phyloP scores from a whole-genome alignment of 2,329 filamentous ascomycete genomes.

The Colletotrichum sp. region DNA sequence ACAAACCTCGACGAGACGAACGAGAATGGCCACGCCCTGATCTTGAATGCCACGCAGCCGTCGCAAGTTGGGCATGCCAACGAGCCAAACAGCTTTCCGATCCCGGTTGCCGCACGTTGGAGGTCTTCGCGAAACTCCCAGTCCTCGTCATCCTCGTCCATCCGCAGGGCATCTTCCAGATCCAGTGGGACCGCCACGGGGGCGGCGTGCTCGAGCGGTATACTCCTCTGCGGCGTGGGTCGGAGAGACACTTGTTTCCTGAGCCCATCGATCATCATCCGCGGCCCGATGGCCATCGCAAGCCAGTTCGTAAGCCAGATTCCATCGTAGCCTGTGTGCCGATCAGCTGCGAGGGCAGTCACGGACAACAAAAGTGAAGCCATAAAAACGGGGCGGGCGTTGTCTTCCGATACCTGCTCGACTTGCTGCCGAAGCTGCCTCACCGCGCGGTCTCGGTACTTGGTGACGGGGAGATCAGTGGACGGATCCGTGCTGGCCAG shows the following conservation, averaged over 20 bases:
- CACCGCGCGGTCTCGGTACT: not conserved
- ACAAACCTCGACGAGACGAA: not conserved
- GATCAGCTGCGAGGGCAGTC: not conserved
- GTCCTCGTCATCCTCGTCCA: not conserved
- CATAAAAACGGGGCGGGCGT: not conserved
- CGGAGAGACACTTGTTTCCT: not conserved
- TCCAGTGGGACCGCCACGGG: not conserved
- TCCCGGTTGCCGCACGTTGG: not conserved
- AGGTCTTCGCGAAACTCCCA: not conserved
- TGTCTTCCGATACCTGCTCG: not conserved
- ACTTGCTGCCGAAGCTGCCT: not conserved
- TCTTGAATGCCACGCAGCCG: not conserved
- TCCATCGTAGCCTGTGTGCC: not conserved
- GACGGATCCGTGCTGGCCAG: not conserved
- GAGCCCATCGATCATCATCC: not conserved
- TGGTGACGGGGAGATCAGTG: not conserved
- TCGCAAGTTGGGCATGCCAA: not conserved
- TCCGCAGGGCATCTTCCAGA: not conserved
- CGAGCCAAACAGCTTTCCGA: not conserved
- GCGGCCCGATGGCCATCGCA: not conserved
- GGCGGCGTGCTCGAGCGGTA: not conserved
- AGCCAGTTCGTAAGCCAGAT: not conserved
- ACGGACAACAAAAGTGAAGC: not conserved
- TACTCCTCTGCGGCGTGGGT: not conserved
- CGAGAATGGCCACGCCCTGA: not conserved